Base-by-base conservation (phyloP, 495 filamentous ascomycete species). In the Physcia stellaris region DNA sequence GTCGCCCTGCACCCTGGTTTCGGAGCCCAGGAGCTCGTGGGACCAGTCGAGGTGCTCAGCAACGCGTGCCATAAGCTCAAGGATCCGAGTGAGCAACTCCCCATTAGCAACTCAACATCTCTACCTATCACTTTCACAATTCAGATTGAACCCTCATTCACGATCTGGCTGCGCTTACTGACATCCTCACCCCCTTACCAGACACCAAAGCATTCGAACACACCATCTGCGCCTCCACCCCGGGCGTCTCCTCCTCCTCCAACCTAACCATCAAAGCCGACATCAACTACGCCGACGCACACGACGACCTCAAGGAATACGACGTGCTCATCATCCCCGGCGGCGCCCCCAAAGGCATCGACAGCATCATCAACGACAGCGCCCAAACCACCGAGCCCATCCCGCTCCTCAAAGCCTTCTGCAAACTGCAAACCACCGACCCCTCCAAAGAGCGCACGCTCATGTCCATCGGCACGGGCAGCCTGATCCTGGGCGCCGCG, bases 401-500 rank as follows among this genome's bases (percentile, higher is more conserved):
- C 36, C 52, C 60, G 35, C 59, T 80, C 45, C 77, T 82, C 68
- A 62, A 66, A 35, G 73, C 74, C 42, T 84, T 69, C 49, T 66
- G 73, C 40, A 73, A 79, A 49, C 56, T 83, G 35, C 79, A 83
- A 58, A 63, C 70, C 53, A 68, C 65, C 39, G 73, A 82, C 48
- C 77, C 79, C 1, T 63, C 58, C 50, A 73, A 73, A 44, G 79
- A 83, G 62, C 78, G 83, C 33, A 77, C 80, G 3, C 51, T 88
- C 41, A 60, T 86, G 46, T 80, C 79, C 41, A 61, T 92, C 61
- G 83, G 77, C 63, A 85, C 79, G 20, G 84, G 81, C 12, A 70
- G 73, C 23, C 64, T 86, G 20, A 62, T 88, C 46, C 67, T 88
- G 18, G 84, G 77, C 28, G 62, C 80, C 41, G 64, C 73, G 24